Evolutionary conservation across 1,284 basidiomycete species (phyloP).

Genomic region (Moesziomyces sp.): DNA sequence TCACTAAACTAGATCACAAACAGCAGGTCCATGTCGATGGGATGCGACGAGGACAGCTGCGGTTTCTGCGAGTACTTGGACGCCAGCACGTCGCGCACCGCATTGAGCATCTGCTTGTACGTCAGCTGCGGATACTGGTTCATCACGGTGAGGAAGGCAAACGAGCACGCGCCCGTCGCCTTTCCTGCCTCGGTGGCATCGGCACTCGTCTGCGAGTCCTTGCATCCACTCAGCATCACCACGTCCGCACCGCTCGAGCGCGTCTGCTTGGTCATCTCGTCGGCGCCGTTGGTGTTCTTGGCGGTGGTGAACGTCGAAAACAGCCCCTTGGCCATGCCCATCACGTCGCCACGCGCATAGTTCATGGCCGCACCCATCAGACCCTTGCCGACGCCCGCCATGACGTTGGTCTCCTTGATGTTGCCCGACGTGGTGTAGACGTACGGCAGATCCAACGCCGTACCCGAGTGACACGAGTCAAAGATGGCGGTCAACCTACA

Average conservation of each 20-base stretch:
- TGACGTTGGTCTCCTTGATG: conserved; percentile 85
- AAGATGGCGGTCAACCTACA: conserved; percentile 45
- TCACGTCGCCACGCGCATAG: conserved; percentile 80
- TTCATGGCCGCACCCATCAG: conserved; percentile 73
- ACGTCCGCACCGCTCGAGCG: conserved; percentile 82
- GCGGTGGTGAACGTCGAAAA: conserved; percentile 70
- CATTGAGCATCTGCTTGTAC: conserved; percentile 65
- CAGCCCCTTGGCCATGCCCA: conserved; percentile 71
- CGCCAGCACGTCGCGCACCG: conserved; percentile 57
- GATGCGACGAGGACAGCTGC: conserved; percentile 68
- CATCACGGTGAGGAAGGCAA: conserved; percentile 63
- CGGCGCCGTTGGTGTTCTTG: conserved; percentile 73
- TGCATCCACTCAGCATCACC: conserved; percentile 76
- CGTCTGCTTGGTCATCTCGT: conserved; percentile 75
- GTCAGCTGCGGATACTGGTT: conserved; percentile 71
- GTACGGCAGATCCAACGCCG: conserved; percentile 66
- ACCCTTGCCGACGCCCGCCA: conserved; percentile 64
- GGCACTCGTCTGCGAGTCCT: conserved; percentile 91
- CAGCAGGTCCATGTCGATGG: conserved; percentile 64
- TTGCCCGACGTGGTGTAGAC: conserved; percentile 89
- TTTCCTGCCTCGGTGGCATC: conserved; percentile 83
- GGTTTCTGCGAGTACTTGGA: conserved; percentile 67
- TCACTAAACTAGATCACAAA: conserved; percentile 51
- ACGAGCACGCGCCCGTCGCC: conserved; percentile 76
- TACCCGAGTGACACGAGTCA: conserved; percentile 67